A percentile compares a stretch with the other conserved stretches of the same genome.
These are phyloP conservation scores for Penicillium crustosum DNA, from an alignment of 2,329 filamentous ascomycete species.

Conservation along the genomic window DNA sequence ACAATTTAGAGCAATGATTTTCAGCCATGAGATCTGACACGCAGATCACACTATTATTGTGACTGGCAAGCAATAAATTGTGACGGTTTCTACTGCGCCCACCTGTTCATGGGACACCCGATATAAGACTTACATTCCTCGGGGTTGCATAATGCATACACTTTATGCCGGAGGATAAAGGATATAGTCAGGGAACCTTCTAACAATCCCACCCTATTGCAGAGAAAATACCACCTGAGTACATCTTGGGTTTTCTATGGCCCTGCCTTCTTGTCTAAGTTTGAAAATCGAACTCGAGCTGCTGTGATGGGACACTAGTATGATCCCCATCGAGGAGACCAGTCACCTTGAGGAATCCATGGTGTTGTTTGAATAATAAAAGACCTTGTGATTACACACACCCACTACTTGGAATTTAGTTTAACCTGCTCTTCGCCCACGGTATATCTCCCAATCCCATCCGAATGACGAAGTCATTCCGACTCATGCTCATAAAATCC, in stretches of 20 bases:
- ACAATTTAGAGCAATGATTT: background rate
- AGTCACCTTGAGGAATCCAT: background rate
- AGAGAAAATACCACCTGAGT: background rate
- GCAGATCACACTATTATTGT: background rate
- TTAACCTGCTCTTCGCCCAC: background rate
- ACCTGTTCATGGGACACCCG: background rate
- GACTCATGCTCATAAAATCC: constrained; percentile 7
- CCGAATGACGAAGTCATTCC: constrained; percentile 7
- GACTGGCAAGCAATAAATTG: background rate
- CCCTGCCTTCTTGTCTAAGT: background rate
- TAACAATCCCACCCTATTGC: background rate
- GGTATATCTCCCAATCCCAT: background rate
- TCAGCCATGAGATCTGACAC: background rate
- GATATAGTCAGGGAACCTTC: background rate
- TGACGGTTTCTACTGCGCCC: background rate
- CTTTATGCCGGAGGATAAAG: constrained; percentile 5
- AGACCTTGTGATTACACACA: background rate
- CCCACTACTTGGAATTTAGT: background rate
- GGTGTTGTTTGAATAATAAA: background rate
- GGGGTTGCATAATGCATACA: constrained; percentile 5
- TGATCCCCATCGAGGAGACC: background rate
- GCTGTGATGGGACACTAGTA: constrained; percentile 1
- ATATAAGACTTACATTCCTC: background rate
- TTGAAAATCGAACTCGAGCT: background rate
- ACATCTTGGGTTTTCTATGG: background rate